These are phyloP conservation scores for Schizopora paradoxa DNA, from an alignment of 1,284 basidiomycete genomes.

Conservation along the genomic window DNA sequence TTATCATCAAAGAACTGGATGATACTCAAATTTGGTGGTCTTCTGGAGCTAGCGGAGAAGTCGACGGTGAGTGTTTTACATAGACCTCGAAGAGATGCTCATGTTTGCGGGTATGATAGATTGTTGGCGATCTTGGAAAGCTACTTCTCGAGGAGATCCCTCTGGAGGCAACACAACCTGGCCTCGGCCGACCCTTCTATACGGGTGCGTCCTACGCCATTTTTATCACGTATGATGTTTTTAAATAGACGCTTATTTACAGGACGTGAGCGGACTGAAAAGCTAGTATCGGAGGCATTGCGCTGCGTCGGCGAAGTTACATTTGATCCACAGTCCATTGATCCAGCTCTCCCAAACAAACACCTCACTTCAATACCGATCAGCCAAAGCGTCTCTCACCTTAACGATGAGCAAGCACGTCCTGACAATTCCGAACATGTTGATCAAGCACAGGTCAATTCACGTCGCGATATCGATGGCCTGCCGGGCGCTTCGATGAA, in stretches of 20 bases:
- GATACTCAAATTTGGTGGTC: conserved; percentile 83
- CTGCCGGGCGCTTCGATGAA: too few species aligned
- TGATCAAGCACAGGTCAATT: too few species aligned
- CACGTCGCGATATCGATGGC: too few species aligned
- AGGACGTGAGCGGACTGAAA: conserved; percentile 56
- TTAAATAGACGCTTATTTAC: neutral
- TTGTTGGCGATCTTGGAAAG: conserved; percentile 80
- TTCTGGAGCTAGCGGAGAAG: conserved; percentile 85
- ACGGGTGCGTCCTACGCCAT: conserved; percentile 28
- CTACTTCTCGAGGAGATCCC: conserved; percentile 80
- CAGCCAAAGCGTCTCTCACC: too few species aligned
- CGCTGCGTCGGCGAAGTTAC: conserved; percentile 52
- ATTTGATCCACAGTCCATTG: conserved; percentile 29
- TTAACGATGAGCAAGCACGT: too few species aligned
- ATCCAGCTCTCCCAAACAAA: conserved; percentile 1
- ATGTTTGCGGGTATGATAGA: conserved; percentile 44
- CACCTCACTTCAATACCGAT: too few species aligned
- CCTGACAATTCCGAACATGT: too few species aligned
- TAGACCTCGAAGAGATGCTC: neutral
- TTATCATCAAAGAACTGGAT: conserved; percentile 65
- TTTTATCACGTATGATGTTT: conserved; percentile 3
- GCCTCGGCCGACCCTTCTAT: conserved; percentile 73
- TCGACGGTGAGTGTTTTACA: conserved; percentile 45
- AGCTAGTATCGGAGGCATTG: conserved; percentile 59
- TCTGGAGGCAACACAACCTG: conserved; percentile 75